Evolutionary conservation across 2,329 filamentous ascomycete species (phyloP).

Genomic region (Trichophyton verrucosum): DNA sequence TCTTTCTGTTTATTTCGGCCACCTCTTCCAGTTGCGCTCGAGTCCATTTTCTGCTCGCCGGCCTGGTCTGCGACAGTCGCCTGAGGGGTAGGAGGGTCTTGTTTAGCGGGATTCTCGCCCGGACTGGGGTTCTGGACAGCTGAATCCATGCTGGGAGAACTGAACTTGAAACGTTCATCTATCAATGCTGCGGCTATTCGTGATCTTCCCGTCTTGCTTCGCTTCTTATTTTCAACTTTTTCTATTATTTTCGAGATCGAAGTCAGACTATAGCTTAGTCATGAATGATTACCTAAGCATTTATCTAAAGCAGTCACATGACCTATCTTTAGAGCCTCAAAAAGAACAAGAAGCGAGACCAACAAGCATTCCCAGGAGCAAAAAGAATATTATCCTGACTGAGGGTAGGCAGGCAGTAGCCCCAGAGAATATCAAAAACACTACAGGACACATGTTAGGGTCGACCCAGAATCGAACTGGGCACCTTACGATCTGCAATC

Average conservation of each 20-base stretch:
- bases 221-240: not conserved
- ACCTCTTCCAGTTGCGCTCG: slow-evolving; percentile 14
- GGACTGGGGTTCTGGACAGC: slow-evolving; percentile 7
- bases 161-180: not conserved
- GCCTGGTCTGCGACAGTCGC: not conserved
- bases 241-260: not conserved
- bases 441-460: slow-evolving; percentile 4
- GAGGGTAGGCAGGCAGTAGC: not conserved
- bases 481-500: slow-evolving; percentile 15
- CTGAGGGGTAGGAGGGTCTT: slow-evolving; percentile 1
- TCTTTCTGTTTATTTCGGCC: slow-evolving; percentile 49
- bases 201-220: not conserved
- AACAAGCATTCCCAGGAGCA: no score
- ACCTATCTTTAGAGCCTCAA: no score
- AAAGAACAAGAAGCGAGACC: no score
- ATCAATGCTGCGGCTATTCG: not conserved
- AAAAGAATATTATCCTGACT: no score
- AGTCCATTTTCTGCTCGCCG: not conserved
- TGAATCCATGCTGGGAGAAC: slow-evolving; percentile 11
- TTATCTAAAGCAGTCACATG: no score
- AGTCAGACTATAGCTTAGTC: not conserved
- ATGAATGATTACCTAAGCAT: no score
- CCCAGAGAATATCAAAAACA: not conserved
- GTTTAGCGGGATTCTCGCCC: not conserved
- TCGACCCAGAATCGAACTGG: slow-evolving; percentile 13